Conservation (phyloP, 1,139 yeast species). For the Chernovozyma sophiae-reginae region DNA sequence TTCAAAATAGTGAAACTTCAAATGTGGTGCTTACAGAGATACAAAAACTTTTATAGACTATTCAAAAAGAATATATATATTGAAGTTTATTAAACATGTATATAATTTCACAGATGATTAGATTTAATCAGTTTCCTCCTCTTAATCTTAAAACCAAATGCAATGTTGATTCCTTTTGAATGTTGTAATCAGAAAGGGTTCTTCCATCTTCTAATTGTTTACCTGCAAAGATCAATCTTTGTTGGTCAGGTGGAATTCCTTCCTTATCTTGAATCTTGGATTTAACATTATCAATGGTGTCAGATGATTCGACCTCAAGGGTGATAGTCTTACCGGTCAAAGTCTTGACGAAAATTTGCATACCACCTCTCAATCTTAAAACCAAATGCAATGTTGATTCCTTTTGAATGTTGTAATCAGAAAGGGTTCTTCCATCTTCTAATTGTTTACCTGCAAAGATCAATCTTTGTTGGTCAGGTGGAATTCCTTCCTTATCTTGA, state of each 20-base stretch:
- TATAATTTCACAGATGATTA: conserved; percentile 12
- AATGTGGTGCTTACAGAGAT: conserved; percentile 30
- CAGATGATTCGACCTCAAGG: conserved; percentile 98
- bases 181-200: conserved; percentile 99
- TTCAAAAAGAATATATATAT: conserved; percentile 20
- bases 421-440: conserved; percentile 98
- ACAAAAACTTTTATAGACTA: conserved; percentile 6
- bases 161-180: conserved; percentile 98
- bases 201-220: conserved; percentile 99
- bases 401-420: conserved; percentile 99
- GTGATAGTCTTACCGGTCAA: conserved; percentile 99
- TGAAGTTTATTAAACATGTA: conserved; percentile 9
- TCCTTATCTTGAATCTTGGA: conserved; percentile 99
- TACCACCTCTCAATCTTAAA: conserved; percentile 99
- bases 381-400: conserved; percentile 98
- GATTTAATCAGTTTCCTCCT: conserved; percentile 99
- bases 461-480: conserved; percentile 99
- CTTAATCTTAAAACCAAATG: conserved; percentile 98
- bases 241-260: conserved; percentile 99
- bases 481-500: conserved; percentile 99
- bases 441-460: conserved; percentile 99
- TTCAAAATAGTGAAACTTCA: conserved; percentile 25
- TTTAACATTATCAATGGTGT: conserved; percentile 99
- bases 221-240: conserved; percentile 99
- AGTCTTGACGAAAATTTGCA: conserved; percentile 99